Evolutionary conservation across 441 rosid genomes (phyloP), one percentile per base, ranked within the genome.

Genomic region (Populus trichocarpa): DNA sequence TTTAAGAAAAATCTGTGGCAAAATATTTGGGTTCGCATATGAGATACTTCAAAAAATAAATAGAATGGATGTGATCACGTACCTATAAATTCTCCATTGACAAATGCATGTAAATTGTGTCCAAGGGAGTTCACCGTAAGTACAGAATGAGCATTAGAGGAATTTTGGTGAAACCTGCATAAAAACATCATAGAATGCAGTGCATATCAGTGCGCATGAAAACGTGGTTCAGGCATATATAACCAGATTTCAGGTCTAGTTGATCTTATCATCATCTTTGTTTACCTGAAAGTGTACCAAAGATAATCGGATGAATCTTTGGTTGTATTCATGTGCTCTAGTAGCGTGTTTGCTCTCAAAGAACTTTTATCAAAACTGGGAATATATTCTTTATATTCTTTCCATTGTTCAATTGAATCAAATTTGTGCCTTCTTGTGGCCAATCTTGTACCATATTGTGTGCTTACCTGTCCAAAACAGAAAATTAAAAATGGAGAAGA

Each of bases 201-300:
- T 28, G 70, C 33, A 66, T 23, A 12, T 26, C 3, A 22, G 28
- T 9, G 69, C 16, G 25, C 25, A 23, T 25, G 18, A 14, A 67
- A 28, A 67, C 28, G 9, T 25, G 35, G 18, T 25, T 25, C 13
- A 23, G 70, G 70, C 8, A 14, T 14, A 30, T 9, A 28, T 23
- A 25, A 28, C 18, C 10, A 28, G 30, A 33, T 13, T 28, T 66
- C 69, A 68, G 71, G n/a, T 18, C n/a, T 14, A 36, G 13, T 13
- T 68, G 35, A 22, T 42, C 11, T 42, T 20, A 53, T 18, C 32
- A 30, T 30, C 32, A 30, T 30, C 32, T 30, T 14, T 35, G 3
- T 68, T 68, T 32, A 68, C 71, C 71, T 68, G 33, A 32, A 68
- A 32, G 40, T 68, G 71, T 68, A 68, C 38, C 38, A 35, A 35